Base-by-base conservation (phyloP, 768 basidiomycete genomes). In the Termitomyces sp. region DNA sequence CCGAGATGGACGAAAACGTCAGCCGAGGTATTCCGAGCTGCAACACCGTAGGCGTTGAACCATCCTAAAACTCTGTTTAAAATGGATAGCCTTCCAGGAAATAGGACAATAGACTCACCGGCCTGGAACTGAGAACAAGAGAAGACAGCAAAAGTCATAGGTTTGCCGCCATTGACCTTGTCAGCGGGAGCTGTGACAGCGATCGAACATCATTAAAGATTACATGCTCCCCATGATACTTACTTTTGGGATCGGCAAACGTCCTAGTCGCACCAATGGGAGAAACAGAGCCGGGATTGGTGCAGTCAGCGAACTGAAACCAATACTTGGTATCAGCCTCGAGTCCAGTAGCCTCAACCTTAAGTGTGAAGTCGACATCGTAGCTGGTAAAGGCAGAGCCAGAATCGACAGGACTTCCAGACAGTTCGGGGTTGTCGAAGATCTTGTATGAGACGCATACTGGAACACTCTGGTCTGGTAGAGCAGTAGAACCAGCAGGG, bases 341-440 rank as follows among this genome's bases (percentile, higher is more conserved):
- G 45, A 86, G 65, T 4, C 74, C 73, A 1, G 69, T 75, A 1
- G 83, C 82, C 61, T 85, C 84, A n/a, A 85, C 78, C 66, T 85
- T 85, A 61, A 83, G 74, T 0, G 83, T 84, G 65, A 74, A 84
- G 63, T 84, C 82, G 36, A 85, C 79, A 58, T 86, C 84, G 52
- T 79, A 79, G 57, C 72, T 76, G 0, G 83, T 83, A 68, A 82
- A 83, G 0, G 79, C 82, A 58, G 81, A 70, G 13, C 78, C 81
- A 9, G 74, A 71, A 58, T 78, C 71, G 38, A 11, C 54, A 18
- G 72, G 65, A 16, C 63, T 61, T 2, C 74, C 74, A 11, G 71
- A 62, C 32, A 79, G 65, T 43, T 66, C 66, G 3, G 70, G 51
- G 33, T 72, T 72, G 33, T 71, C 66, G 43, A 71, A 76, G 35